These are phyloP conservation scores for Aureobasidium sp. DNA, from an alignment of 2,329 filamentous ascomycete species.

Conservation along the genomic window DNA sequence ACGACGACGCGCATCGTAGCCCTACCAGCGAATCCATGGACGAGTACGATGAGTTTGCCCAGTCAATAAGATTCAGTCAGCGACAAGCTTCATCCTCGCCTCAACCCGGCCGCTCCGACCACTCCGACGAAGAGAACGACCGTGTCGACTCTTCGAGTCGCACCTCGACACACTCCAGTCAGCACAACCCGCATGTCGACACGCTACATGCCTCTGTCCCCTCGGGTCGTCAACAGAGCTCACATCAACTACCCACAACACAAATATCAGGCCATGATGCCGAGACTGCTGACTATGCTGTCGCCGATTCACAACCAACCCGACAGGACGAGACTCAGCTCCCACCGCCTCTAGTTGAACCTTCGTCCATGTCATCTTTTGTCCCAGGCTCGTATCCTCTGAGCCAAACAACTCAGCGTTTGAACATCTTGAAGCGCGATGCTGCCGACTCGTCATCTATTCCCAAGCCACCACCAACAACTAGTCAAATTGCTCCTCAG, in stretches of 20 bases:
- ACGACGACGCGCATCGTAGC: conserved; percentile 3
- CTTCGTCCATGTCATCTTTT: conserved; percentile 28
- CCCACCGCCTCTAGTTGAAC: conserved; percentile 25
- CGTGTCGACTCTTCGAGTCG: background rate
- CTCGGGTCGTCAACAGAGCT: background rate
- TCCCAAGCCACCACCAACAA: conserved; percentile 16
- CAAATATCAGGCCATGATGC: background rate
- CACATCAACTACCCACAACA: background rate
- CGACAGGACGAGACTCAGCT: conserved; percentile 20
- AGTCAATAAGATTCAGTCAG: conserved; percentile 27
- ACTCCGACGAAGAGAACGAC: background rate
- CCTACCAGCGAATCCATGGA: conserved; percentile 20
- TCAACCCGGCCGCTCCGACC: background rate
- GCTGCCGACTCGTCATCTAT: conserved; percentile 16
- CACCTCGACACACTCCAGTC: background rate
- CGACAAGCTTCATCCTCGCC: conserved; percentile 1
- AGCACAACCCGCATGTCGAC: background rate
- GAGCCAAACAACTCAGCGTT: conserved; percentile 16
- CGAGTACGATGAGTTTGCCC: conserved; percentile 30
- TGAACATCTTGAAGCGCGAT: background rate
- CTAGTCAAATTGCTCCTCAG: conserved; percentile 11
- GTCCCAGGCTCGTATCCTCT: conserved; percentile 29
- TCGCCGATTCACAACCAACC: conserved; percentile 39
- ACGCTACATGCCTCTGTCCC: background rate
- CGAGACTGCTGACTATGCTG: conserved; percentile 25